Conservation (phyloP, 441 rosid genomes). For the Lepidium campestre region DNA sequence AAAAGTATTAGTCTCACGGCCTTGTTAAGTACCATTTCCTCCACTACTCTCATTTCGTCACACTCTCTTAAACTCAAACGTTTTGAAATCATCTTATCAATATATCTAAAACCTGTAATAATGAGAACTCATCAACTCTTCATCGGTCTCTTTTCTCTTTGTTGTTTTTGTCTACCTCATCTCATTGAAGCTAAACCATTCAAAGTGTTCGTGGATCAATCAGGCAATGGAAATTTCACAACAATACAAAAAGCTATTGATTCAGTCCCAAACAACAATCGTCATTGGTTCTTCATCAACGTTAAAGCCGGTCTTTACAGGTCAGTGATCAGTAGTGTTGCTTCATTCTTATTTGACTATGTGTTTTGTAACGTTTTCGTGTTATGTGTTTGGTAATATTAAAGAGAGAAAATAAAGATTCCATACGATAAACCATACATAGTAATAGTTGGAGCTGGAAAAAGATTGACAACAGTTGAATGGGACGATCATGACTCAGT, state of each 20-base stretch:
- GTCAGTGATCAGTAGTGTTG: constrained; percentile 22
- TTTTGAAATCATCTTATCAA: constrained; percentile 2
- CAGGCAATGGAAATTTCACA: constrained; percentile 52
- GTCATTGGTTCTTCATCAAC: constrained; percentile 49
- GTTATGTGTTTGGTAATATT: background rate
- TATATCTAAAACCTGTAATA: background rate
- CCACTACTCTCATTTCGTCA: constrained; percentile 1
- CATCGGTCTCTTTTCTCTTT: background rate
- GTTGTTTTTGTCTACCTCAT: constrained; percentile 12
- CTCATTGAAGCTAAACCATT: background rate
- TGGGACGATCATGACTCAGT: constrained; percentile 54
- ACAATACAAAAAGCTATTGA: constrained; percentile 69
- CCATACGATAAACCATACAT: constrained; percentile 62
- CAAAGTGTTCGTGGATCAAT: constrained; percentile 33
- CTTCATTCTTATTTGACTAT: background rate
- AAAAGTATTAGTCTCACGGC: background rate
- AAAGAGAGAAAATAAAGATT: constrained; percentile 72
- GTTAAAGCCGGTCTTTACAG: constrained; percentile 53
- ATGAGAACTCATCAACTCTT: constrained; percentile 8
- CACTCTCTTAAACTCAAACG: constrained; percentile 2
- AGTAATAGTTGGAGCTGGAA: constrained; percentile 50
- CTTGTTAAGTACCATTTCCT: constrained; percentile 2
- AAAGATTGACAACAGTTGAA: constrained; percentile 48
- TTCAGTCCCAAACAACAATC: constrained; percentile 44
- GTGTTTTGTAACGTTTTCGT: background rate